These are phyloP conservation scores for Brassica incana DNA, from an alignment of 345 rosid species.

Conservation along the genomic window DNA sequence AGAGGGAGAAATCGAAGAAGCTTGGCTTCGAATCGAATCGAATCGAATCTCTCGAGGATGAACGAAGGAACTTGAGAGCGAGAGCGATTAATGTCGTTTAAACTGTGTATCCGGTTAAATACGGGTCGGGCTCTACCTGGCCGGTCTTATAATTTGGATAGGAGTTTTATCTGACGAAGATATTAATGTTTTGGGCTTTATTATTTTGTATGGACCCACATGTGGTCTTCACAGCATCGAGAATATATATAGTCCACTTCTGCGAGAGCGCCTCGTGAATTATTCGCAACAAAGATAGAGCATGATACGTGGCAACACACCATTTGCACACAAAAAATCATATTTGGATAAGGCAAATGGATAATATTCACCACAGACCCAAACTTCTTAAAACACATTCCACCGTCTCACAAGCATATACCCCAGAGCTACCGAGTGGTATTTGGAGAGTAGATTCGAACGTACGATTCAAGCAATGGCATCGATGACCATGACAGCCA, in stretches of 20 bases:
- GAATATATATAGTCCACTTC: too few relatives aligned
- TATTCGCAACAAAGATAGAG: constrained; percentile 30
- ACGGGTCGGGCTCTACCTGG: background rate
- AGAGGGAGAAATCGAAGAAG: constrained; percentile 4
- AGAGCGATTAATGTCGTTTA: background rate
- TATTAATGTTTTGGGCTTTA: too few relatives aligned
- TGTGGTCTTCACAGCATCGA: too few relatives aligned
- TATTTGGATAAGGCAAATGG: constrained; percentile 42
- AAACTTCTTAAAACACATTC: constrained; percentile 23
- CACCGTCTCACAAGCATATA: background rate
- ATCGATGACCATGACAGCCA: constrained; percentile 52
- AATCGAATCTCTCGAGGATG: background rate
- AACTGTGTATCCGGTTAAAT: background rate
- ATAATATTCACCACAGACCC: constrained; percentile 2
- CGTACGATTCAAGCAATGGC: constrained; percentile 38
- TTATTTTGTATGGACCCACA: too few relatives aligned
- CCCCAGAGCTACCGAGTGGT: background rate
- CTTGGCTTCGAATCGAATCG: background rate
- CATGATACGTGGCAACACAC: constrained; percentile 34
- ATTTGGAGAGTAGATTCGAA: background rate
- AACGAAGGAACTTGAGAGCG: background rate
- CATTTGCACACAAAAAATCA: constrained; percentile 32
- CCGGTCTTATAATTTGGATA: too few relatives aligned
- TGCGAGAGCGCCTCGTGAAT: background rate
- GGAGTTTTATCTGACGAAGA: too few relatives aligned